These are phyloP conservation scores for Coemansia sp. DNA, from an alignment of 192 early-diverging fungal species.

Conservation along the genomic window DNA sequence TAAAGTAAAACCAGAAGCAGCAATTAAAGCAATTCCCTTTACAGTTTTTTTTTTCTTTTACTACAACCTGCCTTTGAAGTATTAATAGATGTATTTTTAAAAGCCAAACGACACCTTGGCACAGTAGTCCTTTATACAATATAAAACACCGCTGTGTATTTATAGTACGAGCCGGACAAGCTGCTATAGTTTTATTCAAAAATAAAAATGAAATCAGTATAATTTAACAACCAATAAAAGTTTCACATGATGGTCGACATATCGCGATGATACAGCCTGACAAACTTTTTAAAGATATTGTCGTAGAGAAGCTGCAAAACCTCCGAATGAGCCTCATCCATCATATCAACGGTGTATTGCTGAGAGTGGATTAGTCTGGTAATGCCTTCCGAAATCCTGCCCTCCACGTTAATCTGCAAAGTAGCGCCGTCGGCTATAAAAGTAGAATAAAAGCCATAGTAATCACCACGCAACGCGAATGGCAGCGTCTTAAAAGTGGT, in stretches of 20 bases:
- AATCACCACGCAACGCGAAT: constrained; percentile 55
- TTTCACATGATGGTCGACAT: constrained; percentile 39
- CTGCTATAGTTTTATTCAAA: not conserved
- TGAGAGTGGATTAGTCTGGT: constrained; percentile 51
- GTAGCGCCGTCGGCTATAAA: constrained; percentile 57
- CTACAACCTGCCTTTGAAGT: too few relatives aligned
- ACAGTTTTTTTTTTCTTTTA: too few relatives aligned
- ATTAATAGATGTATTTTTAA: too few relatives aligned
- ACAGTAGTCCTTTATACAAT: too few relatives aligned
- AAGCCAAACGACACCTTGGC: too few relatives aligned
- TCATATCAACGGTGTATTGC: constrained; percentile 58
- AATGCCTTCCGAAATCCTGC: constrained; percentile 47
- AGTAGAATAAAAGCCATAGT: constrained; percentile 57
- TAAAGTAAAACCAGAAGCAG: too few relatives aligned
- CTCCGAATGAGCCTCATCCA: constrained; percentile 58
- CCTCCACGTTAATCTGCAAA: constrained; percentile 55
- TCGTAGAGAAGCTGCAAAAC: constrained; percentile 59
- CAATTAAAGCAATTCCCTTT: too few relatives aligned
- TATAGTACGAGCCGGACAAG: too few relatives aligned
- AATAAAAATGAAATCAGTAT: not conserved
- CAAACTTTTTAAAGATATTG: constrained; percentile 59
- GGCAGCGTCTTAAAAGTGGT: constrained; percentile 53
- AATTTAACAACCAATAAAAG: not conserved
- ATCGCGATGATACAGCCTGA: constrained; percentile 56
- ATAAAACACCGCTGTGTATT: too few relatives aligned